Base-by-base conservation (phyloP, 176 grass and related monocot species). In the Poa annua region DNA sequence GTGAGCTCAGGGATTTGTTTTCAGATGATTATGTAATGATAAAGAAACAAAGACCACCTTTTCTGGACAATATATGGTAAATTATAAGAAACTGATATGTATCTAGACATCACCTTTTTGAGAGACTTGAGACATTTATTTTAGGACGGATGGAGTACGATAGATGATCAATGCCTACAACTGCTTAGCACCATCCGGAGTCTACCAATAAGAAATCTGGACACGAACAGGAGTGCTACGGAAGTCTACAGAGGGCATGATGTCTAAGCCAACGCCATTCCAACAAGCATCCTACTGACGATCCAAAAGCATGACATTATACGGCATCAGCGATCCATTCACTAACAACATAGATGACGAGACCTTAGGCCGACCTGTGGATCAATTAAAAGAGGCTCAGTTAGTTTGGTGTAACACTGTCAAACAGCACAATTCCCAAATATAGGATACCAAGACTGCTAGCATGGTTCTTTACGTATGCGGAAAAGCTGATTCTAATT, bases 311-410 rank as follows among this genome's bases (percentile, higher is more conserved):
- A 68, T 76, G 35, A 41, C 62, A 70, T 21, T 53, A 61, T 15
- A 50, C 8, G 38, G 20, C 71, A 76, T 50, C 11, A 42, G 36
- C 39, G 59, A 76, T 7, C 20, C 39, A 48, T 17, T 61, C 15
- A 70, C 14, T 76, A 68, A 61, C 85, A 70, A 25, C 80, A 60
- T 63, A 74, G 16, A 63, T 29, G 29, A 83, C 19, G 7, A 24
- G 9, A 22, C 32, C 8, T 24, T 44, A 51, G 3, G 9, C 3
- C 20, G 66, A 87, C 81, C 87, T 75, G 69, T 48, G 32, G 1
- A 17, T 19, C 3, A 39, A 47, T 67, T 22, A 56, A 57, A 57
- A 65, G 66, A 54, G 35, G 25, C 20, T 38, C 44, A 11, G 36
- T 76, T 60, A 81, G 53, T 51, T 55, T 44, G 26, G 16, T 15